Percentiles rank a stretch among this genome's conserved stretches.
These are phyloP conservation scores for Schizonepeta tenuifolia DNA, from an alignment of 257 asterid genomes.

Conservation along the genomic window DNA sequence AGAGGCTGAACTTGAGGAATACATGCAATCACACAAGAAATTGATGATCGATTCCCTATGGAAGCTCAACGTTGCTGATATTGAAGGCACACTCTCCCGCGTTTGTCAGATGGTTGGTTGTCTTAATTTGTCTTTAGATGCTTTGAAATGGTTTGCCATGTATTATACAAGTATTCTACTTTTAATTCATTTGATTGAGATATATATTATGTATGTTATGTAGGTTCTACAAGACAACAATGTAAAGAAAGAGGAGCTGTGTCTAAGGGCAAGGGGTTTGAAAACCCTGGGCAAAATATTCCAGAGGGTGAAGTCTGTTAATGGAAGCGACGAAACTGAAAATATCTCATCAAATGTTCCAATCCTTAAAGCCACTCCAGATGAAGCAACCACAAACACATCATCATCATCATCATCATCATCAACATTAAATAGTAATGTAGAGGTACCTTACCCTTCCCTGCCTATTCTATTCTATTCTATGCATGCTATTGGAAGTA, in stretches of 20 bases:
- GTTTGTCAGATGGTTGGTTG: slow-evolving; percentile 92
- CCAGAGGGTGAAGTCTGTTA: slow-evolving; percentile 79
- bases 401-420: slow-evolving; percentile 42
- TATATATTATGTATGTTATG: too few species aligned
- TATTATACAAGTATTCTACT: too few species aligned
- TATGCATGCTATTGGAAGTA: not conserved
- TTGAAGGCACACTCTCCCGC: slow-evolving; percentile 88
- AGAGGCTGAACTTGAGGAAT: slow-evolving; percentile 89
- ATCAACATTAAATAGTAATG: slow-evolving; percentile 17
- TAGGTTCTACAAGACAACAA: slow-evolving; percentile 86
- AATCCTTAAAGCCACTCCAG: slow-evolving; percentile 47
- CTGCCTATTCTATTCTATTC: not conserved
- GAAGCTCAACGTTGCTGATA: slow-evolving; percentile 99
- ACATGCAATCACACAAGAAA: slow-evolving; percentile 94
- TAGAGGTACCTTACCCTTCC: slow-evolving; percentile 22
- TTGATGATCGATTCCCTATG: slow-evolving; percentile 95
- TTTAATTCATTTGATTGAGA: too few species aligned
- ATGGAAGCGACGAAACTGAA: slow-evolving; percentile 62
- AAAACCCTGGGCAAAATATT: slow-evolving; percentile 90
- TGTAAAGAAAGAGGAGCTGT: slow-evolving; percentile 94
- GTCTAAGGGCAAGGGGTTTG: slow-evolving; percentile 88
- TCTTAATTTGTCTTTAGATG: too few species aligned
- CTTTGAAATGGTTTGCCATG: too few species aligned
- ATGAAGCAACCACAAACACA: slow-evolving; percentile 48
- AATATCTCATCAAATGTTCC: slow-evolving; percentile 37